Base-by-base conservation (phyloP, 2,329 filamentous ascomycete species). In the Penicillium sp. region DNA sequence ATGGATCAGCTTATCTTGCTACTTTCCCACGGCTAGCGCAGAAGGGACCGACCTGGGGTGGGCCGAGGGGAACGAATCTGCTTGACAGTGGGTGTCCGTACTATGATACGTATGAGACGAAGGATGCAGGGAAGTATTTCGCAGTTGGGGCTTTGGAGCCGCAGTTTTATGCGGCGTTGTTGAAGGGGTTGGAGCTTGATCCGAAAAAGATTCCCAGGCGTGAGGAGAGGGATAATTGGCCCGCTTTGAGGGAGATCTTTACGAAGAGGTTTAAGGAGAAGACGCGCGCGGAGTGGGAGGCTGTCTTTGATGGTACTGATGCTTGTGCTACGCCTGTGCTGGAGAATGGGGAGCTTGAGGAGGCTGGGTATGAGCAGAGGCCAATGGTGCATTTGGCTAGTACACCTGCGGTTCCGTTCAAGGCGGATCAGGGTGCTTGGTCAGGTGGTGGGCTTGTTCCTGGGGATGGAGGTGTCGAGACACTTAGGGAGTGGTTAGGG, bases 241-340 rank as follows among this genome's bases (percentile, higher is more conserved):
- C 81, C 0, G 79, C 76, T 39, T 76, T 96, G 60, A 77, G 78
- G 42, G 63, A 70, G 1, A 65, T 82, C 2, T 86, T 95, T 57
- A 78, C 77, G 2, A 65, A 65, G 3, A 75, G 74, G 0, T 96
- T 97, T 69, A 81, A 77, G 66, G 69, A 74, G 37, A 89, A 83
- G 72, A 86, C 86, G 4, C 78, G 91, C 29, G 65, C 70, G 0
- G 86, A 95, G 66, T 97, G 92, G 92, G 92, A 95, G 70, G 66
- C 53, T 3, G 75, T 95, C 5, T 97, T 96, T 66, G 88, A 95
- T 66, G 88, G 87, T 10, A 93, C 88, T 0, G 92, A 97, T 72
- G 92, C 92, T 1, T 97, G 92, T 68, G 89, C 87, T 55, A 89
- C 88, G n/a, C 92, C 92, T 0, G 88, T 97, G 1, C 74, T 95